These are phyloP conservation scores for Chrysopogon serrulatus DNA, from an alignment of 176 grass and related monocot genomes.

Conservation along the genomic window DNA sequence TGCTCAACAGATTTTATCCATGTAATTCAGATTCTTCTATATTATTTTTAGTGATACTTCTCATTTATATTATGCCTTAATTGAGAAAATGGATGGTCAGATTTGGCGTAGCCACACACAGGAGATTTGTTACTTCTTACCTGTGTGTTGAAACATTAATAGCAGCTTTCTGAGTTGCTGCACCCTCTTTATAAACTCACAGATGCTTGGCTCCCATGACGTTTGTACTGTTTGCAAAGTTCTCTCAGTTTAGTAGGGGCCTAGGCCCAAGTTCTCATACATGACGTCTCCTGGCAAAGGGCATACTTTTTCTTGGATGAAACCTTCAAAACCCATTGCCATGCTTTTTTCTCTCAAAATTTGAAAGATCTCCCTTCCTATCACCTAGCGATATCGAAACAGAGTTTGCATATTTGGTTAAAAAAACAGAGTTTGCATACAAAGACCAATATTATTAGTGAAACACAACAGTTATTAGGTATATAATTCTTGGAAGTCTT, in stretches of 20 bases:
- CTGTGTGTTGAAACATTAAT: too few species aligned
- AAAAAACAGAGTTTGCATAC: background rate
- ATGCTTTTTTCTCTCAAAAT: constrained; percentile 45
- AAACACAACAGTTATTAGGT: background rate
- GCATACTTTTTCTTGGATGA: constrained; percentile 13
- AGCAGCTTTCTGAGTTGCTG: too few species aligned
- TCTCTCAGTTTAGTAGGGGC: constrained; percentile 8
- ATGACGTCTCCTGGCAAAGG: constrained; percentile 42
- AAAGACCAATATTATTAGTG: background rate
- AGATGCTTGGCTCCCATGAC: too few species aligned
- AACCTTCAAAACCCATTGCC: constrained; percentile 26
- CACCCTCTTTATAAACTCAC: too few species aligned
- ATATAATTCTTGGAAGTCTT: background rate
- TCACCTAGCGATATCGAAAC: constrained; percentile 29
- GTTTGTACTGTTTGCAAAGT: constrained; percentile 23
- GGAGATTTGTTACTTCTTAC: too few species aligned
- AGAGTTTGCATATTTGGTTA: too few species aligned
- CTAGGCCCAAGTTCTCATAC: constrained; percentile 46
- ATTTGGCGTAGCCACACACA: too few species aligned
- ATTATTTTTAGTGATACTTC: too few species aligned
- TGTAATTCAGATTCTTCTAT: too few species aligned
- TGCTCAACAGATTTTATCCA: too few species aligned
- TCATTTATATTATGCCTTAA: too few species aligned
- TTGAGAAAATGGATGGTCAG: too few species aligned
- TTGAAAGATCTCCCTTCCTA: constrained; percentile 30